Evolutionary conservation across 2,329 filamentous ascomycete species (phyloP).

Genomic region (Capronia epimyces): DNA sequence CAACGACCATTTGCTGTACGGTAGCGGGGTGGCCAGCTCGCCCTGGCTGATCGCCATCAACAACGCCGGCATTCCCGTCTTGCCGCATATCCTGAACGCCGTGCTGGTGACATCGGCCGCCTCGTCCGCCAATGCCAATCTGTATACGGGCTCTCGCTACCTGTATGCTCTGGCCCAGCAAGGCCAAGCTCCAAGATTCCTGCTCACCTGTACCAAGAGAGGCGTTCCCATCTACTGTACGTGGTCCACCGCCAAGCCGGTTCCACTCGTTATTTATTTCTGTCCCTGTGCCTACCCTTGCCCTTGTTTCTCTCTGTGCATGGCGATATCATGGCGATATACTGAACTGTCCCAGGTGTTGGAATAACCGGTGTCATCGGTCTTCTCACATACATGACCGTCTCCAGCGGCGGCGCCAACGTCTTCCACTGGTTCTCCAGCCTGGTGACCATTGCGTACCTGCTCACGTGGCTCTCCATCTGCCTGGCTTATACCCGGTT

Average conservation of each 20-base stretch:
- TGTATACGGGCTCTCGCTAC: slow-evolving; percentile 51
- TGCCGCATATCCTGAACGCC: slow-evolving; percentile 69
- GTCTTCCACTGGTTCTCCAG: too few relatives aligned
- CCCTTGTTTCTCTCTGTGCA: too few relatives aligned
- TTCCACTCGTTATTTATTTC: too few relatives aligned
- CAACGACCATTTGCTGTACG: slow-evolving; percentile 47
- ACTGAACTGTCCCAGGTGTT: too few relatives aligned
- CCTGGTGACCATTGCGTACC: too few relatives aligned
- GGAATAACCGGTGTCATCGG: too few relatives aligned
- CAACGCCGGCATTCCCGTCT: slow-evolving; percentile 51
- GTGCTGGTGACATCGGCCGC: slow-evolving; percentile 67
- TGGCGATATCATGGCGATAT: too few relatives aligned
- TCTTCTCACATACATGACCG: too few relatives aligned
- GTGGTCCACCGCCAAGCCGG: slow-evolving; percentile 52
- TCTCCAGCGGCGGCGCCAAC: too few relatives aligned
- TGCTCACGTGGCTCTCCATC: too few relatives aligned
- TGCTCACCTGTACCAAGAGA: slow-evolving; percentile 53
- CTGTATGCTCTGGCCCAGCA: slow-evolving; percentile 46
- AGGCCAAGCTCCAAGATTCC: slow-evolving; percentile 49
- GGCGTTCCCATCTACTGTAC: slow-evolving; percentile 66
- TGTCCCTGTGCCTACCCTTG: too few relatives aligned
- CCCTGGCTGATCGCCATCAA: slow-evolving; percentile 54
- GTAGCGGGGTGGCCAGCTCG: slow-evolving; percentile 40
- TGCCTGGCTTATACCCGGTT: too few relatives aligned
- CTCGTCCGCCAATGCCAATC: slow-evolving; percentile 63